Conservation (phyloP, 768 basidiomycete species). For the Hysterangium stoloniferum region DNA sequence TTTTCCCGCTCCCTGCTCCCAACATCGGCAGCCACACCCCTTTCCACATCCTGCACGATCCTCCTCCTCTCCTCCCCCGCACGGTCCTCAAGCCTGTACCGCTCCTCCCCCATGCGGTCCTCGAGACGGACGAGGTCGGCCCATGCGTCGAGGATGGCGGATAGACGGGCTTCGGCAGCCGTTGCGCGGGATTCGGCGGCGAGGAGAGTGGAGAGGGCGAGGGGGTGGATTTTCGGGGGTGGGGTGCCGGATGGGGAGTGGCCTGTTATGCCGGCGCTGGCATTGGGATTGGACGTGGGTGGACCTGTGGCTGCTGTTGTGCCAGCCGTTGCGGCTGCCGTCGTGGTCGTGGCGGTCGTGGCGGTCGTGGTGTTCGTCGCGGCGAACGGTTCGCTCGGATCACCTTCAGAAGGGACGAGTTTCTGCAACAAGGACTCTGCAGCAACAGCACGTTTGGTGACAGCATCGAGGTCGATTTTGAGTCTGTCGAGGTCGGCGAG, state of each 20-base stretch:
- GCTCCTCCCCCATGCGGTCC: not conserved
- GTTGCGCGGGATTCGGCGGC: conserved; percentile 1
- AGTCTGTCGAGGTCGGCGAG: conserved; percentile 1
- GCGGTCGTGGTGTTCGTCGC: not conserved
- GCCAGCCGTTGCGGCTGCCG: not conserved
- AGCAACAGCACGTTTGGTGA: not conserved
- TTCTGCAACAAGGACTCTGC: not conserved
- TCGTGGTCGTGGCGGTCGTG: not conserved
- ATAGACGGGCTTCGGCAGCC: conserved; percentile 4
- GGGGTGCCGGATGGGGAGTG: not conserved
- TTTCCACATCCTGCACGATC: not conserved
- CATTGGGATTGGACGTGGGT: not conserved
- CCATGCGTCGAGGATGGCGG: not conserved
- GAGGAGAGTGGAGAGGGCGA: not conserved
- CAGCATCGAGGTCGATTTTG: not conserved
- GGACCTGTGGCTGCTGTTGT: not conserved
- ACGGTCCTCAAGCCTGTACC: not conserved
- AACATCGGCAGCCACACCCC: not conserved
- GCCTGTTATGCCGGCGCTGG: no score
- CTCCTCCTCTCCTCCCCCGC: not conserved
- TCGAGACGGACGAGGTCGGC: not conserved
- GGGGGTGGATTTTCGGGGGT: not conserved
- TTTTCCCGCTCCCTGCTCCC: no score
- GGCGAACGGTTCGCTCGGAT: not conserved
- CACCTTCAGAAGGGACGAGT: not conserved